Conservation (phyloP, 176 grass and related monocot genomes). For the Oryza nivara region DNA sequence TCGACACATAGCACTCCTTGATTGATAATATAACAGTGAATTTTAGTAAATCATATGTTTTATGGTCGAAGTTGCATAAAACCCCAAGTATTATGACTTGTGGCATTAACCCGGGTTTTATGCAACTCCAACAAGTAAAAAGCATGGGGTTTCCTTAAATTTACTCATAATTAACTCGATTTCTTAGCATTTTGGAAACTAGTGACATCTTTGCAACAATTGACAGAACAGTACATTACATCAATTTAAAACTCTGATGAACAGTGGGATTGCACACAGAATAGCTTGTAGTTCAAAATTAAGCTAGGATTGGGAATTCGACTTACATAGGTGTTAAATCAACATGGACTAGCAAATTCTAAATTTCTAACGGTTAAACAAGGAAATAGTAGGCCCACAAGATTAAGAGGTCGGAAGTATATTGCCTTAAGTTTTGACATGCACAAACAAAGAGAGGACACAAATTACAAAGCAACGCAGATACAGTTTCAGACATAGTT, state of each 20-base stretch:
- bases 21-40: not conserved
- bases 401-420: not conserved
- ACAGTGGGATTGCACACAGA: not conserved
- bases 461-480: not conserved
- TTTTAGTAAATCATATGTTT: not conserved
- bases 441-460: not conserved
- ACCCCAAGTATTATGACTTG: not conserved
- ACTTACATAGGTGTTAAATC: slow-evolving; percentile 27
- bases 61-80: not conserved
- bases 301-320: slow-evolving; percentile 1
- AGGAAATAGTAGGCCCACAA: slow-evolving; percentile 4
- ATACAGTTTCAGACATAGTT: slow-evolving; percentile 29
- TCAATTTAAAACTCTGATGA: not conserved
- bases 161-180: not conserved
- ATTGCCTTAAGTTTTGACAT: not conserved
- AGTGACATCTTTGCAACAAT: not conserved
- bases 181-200: slow-evolving; percentile 19
- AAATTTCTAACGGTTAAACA: slow-evolving; percentile 8
- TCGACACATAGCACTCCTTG: not conserved
- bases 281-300: slow-evolving; percentile 16
- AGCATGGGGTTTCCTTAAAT: not conserved
- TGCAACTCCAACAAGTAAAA: not conserved
- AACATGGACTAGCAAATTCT: not conserved
- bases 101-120: not conserved
- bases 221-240: not conserved